Percentiles rank a stretch among this genome's conserved stretches.
Evolutionary conservation across 306 rosid species (phyloP).

Genomic region (Begonia masoniana): DNA sequence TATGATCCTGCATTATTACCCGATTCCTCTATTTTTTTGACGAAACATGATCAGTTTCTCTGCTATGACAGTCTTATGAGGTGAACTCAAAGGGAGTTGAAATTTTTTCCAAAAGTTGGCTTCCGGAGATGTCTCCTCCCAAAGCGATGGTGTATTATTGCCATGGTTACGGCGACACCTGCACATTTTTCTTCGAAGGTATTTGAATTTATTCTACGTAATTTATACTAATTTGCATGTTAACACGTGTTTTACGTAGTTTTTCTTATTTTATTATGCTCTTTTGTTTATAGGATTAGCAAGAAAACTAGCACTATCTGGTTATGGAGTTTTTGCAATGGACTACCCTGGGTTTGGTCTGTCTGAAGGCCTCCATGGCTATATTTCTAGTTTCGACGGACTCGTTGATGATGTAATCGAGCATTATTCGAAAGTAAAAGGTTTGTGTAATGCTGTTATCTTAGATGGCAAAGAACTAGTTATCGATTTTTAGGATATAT

Average conservation of each 20-base stretch:
- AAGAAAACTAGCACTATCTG: conserved; percentile 55
- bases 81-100: conserved; percentile 58
- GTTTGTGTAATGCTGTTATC: conserved; percentile 12
- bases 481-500: too few species aligned
- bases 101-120: conserved; percentile 82
- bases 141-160: conserved; percentile 70
- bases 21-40: too few species aligned
- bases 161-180: conserved; percentile 93
- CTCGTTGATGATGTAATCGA: conserved; percentile 77
- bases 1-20: too few species aligned
- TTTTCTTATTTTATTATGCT: conserved; percentile 1
- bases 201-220: conserved; percentile 13
- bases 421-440: conserved; percentile 67
- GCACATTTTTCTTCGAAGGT: conserved; percentile 96
- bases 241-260: background rate
- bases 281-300: conserved; percentile 52
- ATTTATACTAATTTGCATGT: background rate
- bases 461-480: too few species aligned
- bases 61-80: conserved; percentile 41
- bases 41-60: too few species aligned
- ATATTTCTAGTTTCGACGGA: conserved; percentile 51
- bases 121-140: conserved; percentile 42
- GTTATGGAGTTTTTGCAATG: conserved; percentile 85
- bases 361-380: conserved; percentile 86
- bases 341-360: conserved; percentile 97